Base-by-base conservation (phyloP, 1,139 yeast species). In the Saccharomycopsis crataegensis region DNA sequence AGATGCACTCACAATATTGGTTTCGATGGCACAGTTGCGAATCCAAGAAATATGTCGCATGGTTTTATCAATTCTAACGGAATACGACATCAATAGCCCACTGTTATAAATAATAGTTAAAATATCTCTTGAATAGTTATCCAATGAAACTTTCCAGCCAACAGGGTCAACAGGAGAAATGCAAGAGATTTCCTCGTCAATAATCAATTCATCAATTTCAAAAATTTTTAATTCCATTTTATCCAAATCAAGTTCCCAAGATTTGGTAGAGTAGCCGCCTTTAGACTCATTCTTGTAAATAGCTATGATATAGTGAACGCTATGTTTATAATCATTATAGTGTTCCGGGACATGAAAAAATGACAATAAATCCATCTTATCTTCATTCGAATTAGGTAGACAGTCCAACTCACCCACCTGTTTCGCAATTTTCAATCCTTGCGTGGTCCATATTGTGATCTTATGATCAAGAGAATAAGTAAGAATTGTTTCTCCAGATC, bases 131-230 rank as follows among this genome's bases (percentile, higher is more conserved):
- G 70, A 79, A 59, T 65, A 74, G 53, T 67, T 70, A 57, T 65
- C 67, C 64, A 49, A 69, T 57, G 61, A 71, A 67, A 48, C 75
- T 62, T 64, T 68, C 75, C 77, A 75, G 16, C 85, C 85, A 4
- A 81, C 86, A 0, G 87, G 86, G 62, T 88, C 93, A 17, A 87
- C 81, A 0, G 81, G 72, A 1, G 84, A 75, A 7, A 85, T 78
- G 28, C 70, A 66, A 58, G 75, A 75, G 3, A 83, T 67, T 0
- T 65, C 65, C 5, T 67, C 66, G 1, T 61, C 65, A 8, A 58
- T 58, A 0, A 59, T 61, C 8, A 45, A 12, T 12, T 14, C 36
- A 31, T 44, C 52, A 16, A 40, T 33, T 6, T 36, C 43, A 3
- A 57, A 48, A 6, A 67, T 67, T 28, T 64, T 57, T 22, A 52